Percentiles rank a stretch among this genome's conserved stretches.
These are phyloP conservation scores for Tetradesmus lagerheimii DNA, from an alignment of 139 green algal species.

Conservation along the genomic window DNA sequence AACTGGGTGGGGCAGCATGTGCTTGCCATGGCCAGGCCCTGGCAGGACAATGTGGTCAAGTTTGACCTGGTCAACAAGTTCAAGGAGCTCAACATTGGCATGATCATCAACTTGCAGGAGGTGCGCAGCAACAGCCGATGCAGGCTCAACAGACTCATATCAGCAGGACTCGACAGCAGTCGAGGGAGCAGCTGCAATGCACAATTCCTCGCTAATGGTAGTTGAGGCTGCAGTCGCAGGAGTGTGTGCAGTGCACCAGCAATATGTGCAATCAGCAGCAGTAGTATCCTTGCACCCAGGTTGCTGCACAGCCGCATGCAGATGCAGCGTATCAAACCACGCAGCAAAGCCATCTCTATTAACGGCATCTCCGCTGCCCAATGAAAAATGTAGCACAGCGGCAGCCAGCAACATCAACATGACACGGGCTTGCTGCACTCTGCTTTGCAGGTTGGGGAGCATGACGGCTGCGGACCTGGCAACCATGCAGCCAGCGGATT, in stretches of 20 bases:
- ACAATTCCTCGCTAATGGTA: background rate
- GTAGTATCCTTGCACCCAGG: background rate
- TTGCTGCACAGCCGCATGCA: background rate
- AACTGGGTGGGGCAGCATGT: slow-evolving; percentile 75
- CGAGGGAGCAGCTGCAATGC: too few species aligned
- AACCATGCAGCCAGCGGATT: slow-evolving; percentile 70
- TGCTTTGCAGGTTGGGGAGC: slow-evolving; percentile 72
- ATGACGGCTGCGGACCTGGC: slow-evolving; percentile 75
- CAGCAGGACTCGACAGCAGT: background rate
- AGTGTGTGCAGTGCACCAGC: background rate
- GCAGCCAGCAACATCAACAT: background rate
- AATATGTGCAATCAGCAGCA: background rate
- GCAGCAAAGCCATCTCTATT: too few species aligned
- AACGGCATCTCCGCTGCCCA: too few species aligned
- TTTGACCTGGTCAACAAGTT: slow-evolving; percentile 63
- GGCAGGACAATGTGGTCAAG: slow-evolving; percentile 65
- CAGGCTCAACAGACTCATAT: background rate
- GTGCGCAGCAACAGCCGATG: slow-evolving; percentile 17
- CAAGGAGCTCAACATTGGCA: slow-evolving; percentile 60
- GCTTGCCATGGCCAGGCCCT: slow-evolving; percentile 79
- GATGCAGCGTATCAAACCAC: too few species aligned
- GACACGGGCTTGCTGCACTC: background rate
- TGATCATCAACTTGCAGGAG: slow-evolving; percentile 84
- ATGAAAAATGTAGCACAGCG: background rate
- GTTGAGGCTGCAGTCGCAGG: background rate